These are phyloP conservation scores for Pythium insidiosum DNA, from an alignment of 352 stramenopile genomes.

Conservation along the genomic window DNA sequence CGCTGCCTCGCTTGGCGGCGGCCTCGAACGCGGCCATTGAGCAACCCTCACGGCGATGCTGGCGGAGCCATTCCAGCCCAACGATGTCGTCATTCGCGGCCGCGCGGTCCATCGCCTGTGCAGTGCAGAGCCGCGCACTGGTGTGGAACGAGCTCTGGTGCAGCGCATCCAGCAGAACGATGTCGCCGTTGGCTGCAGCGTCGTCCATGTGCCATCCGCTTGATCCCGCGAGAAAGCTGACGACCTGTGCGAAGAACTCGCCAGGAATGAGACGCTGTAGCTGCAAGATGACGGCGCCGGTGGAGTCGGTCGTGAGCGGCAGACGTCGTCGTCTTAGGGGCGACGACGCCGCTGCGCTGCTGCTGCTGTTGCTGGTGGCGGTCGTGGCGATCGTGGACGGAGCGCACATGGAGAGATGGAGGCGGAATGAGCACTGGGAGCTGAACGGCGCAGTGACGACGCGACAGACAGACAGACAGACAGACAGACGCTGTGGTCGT, in stretches of 20 bases:
- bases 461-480: too few species aligned
- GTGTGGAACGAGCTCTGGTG: not conserved
- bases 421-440: too few species aligned
- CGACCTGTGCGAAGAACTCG: not conserved
- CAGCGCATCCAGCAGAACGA: not conserved
- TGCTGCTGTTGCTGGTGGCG: too few species aligned
- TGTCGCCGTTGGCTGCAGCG: not conserved
- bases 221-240: slow-evolving; percentile 6
- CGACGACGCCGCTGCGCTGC: too few species aligned
- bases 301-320: too few species aligned
- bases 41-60: slow-evolving; percentile 9
- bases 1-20: slow-evolving; percentile 4
- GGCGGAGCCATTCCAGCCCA: slow-evolving; percentile 5
- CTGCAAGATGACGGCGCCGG: too few species aligned
- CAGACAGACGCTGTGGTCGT: too few species aligned
- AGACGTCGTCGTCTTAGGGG: too few species aligned
- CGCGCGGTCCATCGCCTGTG: slow-evolving; percentile 12
- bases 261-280: not conserved
- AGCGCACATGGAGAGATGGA: too few species aligned
- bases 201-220: slow-evolving; percentile 6
- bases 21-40: slow-evolving; percentile 6
- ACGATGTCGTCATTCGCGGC: slow-evolving; percentile 1
- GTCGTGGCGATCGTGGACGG: too few species aligned
- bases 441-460: too few species aligned
- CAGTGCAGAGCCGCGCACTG: not conserved